These are phyloP conservation scores for Populus alba DNA, from an alignment of 345 rosid genomes.

Conservation along the genomic window DNA sequence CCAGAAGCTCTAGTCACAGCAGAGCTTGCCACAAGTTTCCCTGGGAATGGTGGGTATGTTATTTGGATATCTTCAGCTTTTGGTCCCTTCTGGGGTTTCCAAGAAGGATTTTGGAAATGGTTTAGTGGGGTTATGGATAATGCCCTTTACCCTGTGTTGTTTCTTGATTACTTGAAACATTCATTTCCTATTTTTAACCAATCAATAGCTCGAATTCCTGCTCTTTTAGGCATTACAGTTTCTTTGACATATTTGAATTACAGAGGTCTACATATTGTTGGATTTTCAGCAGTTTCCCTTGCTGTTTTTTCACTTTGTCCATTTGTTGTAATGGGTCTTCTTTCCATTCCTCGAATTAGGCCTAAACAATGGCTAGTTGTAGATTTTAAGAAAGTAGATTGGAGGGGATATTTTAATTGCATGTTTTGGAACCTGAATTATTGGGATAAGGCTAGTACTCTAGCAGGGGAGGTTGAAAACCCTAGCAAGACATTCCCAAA, in stretches of 20 bases:
- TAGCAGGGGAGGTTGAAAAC: conserved; percentile 81
- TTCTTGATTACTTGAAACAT: conserved; percentile 88
- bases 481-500: conserved; percentile 86
- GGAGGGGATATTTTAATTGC: conserved; percentile 87
- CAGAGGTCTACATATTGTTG: conserved; percentile 83
- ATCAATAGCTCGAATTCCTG: conserved; percentile 64
- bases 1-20: conserved; percentile 93
- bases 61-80: conserved; percentile 90
- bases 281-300: conserved; percentile 67
- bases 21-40: conserved; percentile 90
- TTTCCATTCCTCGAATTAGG: conserved; percentile 62
- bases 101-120: conserved; percentile 98
- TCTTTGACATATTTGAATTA: conserved; percentile 81
- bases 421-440: conserved; percentile 97
- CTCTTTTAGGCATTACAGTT: conserved; percentile 67
- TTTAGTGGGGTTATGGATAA: conserved; percentile 96
- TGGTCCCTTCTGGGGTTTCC: conserved; percentile 94
- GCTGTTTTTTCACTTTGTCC: conserved; percentile 75
- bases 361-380: conserved; percentile 71
- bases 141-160: conserved; percentile 84
- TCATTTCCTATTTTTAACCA: conserved; percentile 62
- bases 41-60: conserved; percentile 89
- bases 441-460: conserved; percentile 97
- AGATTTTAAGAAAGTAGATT: conserved; percentile 58
- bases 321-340: conserved; percentile 63